Base-by-base conservation (phyloP, 2,329 filamentous ascomycete species). In the Phyllosticta citribraziliensis region DNA sequence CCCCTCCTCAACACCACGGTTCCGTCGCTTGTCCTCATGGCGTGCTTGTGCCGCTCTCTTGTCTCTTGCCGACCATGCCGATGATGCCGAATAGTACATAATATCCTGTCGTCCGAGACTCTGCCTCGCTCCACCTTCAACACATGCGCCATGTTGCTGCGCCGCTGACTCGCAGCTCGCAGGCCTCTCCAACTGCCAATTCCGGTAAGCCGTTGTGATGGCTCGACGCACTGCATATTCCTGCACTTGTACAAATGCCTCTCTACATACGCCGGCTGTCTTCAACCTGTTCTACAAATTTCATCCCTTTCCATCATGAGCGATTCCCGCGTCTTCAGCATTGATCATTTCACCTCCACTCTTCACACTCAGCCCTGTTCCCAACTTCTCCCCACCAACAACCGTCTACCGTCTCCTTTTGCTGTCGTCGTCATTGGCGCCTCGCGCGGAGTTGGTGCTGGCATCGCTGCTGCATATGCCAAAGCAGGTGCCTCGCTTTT, bases 301-400 rank as follows among this genome's bases (percentile, higher is more conserved):
- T n/a, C 14, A n/a, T 47, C 40, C 12, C 17, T 40, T 40, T 14
- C 40, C 14, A 47, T 8, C 40, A 47, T 47, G 40, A 47, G 12
- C 54, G 58, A 52, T 25, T 40, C 58, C 10, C 53, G 52, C 53
- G 58, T 60, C 33, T 9, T 53, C 40, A 40, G 52, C 53, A n/a
- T 60, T 24, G 52, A 56, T 52, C n/a, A 55, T 51, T 58, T 62
- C 56, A 65, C 64, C 20, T 27, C 27, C 19, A 62, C 61, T 9
- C 55, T 73, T 2, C 77, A 78, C 67, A 69, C 73, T 58, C 77
- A 82, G 65, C 84, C 80, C 2, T 86, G 86, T 67, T 74, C 78
- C 55, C 0, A 74, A 72, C 62, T 84, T 86, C 67, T 70, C 77
- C 62, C 72, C 1, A 75, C 17, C 17, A 11, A 25, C 51, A 27